Conservation (phyloP, 495 filamentous ascomycete genomes). For the Talaromyces liani region DNA sequence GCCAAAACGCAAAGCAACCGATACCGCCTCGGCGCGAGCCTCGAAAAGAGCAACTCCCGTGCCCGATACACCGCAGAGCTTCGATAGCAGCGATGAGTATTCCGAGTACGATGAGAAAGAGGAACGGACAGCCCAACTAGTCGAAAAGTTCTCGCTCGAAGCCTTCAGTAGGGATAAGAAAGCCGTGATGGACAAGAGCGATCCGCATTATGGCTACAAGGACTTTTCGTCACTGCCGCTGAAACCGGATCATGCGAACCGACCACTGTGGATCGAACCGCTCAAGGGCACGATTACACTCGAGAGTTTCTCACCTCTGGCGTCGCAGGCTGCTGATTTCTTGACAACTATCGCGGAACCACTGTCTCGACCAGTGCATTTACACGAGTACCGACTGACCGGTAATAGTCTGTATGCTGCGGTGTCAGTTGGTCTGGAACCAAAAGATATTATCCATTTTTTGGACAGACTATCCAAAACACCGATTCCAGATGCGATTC, state of each 20-base stretch:
- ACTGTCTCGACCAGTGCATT: constrained; percentile 71
- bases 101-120: constrained; percentile 50
- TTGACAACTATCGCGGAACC: constrained; percentile 94
- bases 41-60: constrained; percentile 64
- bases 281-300: constrained; percentile 76
- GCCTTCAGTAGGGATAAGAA: constrained; percentile 36
- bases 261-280: constrained; percentile 90
- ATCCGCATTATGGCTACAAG: constrained; percentile 53
- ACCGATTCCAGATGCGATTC: constrained; percentile 68
- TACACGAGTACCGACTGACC: constrained; percentile 92
- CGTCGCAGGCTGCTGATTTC: constrained; percentile 84
- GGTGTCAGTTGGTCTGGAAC: constrained; percentile 80
- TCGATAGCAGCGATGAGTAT: constrained; percentile 64
- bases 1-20: constrained; percentile 69
- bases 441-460: constrained; percentile 82
- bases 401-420: constrained; percentile 91
- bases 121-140: constrained; percentile 43
- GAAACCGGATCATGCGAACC: constrained; percentile 80
- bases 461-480: constrained; percentile 85
- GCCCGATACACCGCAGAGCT: constrained; percentile 54
- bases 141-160: constrained; percentile 60
- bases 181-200: constrained; percentile 28
- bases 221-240: constrained; percentile 77
- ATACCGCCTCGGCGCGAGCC: constrained; percentile 48
- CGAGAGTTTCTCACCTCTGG: constrained; percentile 88